Evolutionary conservation across 2,329 filamentous ascomycete species (phyloP).

Genomic region (Trichoderma atrobrunneum): DNA sequence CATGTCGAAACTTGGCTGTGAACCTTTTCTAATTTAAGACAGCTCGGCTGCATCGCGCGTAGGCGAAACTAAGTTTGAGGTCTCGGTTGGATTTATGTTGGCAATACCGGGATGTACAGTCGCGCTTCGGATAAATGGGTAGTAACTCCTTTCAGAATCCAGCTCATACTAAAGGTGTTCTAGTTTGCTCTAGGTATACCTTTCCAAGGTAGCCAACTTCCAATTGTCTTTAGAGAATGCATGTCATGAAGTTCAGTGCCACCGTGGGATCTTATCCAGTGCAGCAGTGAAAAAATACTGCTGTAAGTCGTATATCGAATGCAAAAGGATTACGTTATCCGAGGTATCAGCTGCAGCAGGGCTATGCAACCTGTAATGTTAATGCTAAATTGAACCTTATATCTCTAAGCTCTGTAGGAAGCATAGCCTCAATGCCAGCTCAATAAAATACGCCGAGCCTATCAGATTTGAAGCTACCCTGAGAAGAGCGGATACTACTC

Average conservation of each 20-base stretch:
- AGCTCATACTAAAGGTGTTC: background rate
- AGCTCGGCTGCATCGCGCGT: background rate
- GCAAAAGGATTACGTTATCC: background rate
- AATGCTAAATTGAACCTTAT: background rate
- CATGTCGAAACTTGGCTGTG: background rate
- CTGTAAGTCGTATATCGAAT: background rate
- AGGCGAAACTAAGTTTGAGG: background rate
- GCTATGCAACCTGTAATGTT: background rate
- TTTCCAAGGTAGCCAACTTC: background rate
- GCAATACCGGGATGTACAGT: background rate
- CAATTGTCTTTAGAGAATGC: background rate
- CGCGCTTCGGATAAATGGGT: background rate
- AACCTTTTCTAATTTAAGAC: background rate
- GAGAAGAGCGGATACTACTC: background rate
- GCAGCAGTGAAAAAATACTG: background rate
- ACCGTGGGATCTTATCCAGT: background rate
- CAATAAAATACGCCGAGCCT: background rate
- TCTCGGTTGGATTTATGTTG: background rate
- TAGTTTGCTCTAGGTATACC: background rate
- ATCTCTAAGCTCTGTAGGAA: background rate
- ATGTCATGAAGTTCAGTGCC: background rate
- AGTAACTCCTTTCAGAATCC: background rate
- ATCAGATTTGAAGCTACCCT: background rate
- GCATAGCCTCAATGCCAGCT: background rate
- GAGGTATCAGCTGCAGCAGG: background rate